Evolutionary conservation across 805 yeast genomes (phyloP).

Genomic region (Kodamaea neixiangensis): DNA sequence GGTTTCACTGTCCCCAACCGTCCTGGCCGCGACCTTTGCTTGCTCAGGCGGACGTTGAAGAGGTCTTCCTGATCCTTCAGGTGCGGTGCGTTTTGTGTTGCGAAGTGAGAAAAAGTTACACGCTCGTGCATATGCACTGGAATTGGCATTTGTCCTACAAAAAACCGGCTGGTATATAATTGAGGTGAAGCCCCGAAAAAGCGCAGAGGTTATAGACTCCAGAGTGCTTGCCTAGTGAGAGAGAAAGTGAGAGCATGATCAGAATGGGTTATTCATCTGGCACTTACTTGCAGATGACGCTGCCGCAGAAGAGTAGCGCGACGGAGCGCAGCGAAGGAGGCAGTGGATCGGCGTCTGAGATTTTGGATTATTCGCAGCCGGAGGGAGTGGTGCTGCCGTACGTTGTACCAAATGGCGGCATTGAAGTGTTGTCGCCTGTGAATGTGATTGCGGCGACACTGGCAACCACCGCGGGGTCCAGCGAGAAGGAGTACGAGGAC

Average conservation of each 20-base stretch:
- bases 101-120: neutral
- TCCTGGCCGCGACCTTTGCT: no score
- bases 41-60: neutral
- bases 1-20: neutral
- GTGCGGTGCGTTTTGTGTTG: neutral
- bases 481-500: constrained; percentile 9
- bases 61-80: neutral
- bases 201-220: no score
- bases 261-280: neutral
- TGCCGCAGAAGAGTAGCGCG: neutral
- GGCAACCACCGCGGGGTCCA: neutral
- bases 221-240: no score
- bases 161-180: neutral
- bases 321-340: neutral
- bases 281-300: neutral
- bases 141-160: neutral
- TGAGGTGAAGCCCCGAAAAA: neutral
- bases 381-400: neutral
- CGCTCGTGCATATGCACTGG: constrained; percentile 4
- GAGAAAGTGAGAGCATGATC: neutral
- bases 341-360: neutral
- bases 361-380: neutral
- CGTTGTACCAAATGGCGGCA: neutral
- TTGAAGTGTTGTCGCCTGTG: neutral
- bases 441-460: no score